Evolutionary conservation across 805 yeast genomes (phyloP).

Genomic region (Candida berthetii): DNA sequence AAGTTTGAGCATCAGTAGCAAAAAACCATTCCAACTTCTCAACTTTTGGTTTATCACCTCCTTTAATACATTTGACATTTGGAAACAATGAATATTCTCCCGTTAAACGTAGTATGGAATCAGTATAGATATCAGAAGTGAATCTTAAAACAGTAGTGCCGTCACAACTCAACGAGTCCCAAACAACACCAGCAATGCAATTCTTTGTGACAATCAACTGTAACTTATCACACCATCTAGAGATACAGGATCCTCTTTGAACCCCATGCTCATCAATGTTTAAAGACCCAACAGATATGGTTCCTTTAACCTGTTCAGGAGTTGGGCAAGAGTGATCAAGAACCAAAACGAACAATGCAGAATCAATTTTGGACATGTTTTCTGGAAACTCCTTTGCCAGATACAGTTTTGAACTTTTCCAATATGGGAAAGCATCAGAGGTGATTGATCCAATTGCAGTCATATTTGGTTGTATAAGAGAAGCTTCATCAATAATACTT

Average conservation of each 20-base stretch:
- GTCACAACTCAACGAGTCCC: conserved; percentile 89
- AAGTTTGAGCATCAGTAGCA: conserved; percentile 29
- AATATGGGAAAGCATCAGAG: conserved; percentile 76
- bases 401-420: conserved; percentile 68
- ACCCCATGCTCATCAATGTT: conserved; percentile 65
- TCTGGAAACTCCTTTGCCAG: conserved; percentile 33
- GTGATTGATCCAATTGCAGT: conserved; percentile 80
- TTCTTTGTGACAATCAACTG: conserved; percentile 81
- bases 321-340: conserved; percentile 68
- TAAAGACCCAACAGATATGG: conserved; percentile 80
- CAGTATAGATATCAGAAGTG: conserved; percentile 86
- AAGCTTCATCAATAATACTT: conserved; percentile 64
- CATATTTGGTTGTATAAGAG: conserved; percentile 56
- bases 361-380: conserved; percentile 47
- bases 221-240: conserved; percentile 90
- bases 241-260: conserved; percentile 88
- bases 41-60: conserved; percentile 11
- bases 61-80: conserved; percentile 21
- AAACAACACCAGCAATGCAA: conserved; percentile 85
- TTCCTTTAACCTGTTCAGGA: conserved; percentile 43
- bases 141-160: conserved; percentile 88
- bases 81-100: conserved; percentile 40
- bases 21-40: conserved; percentile 29
- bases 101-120: conserved; percentile 80
- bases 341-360: conserved; percentile 75